phyloP scores from a whole-genome alignment of 108 stramenopile genomes.

The Aurantiochytrium sp. region DNA sequence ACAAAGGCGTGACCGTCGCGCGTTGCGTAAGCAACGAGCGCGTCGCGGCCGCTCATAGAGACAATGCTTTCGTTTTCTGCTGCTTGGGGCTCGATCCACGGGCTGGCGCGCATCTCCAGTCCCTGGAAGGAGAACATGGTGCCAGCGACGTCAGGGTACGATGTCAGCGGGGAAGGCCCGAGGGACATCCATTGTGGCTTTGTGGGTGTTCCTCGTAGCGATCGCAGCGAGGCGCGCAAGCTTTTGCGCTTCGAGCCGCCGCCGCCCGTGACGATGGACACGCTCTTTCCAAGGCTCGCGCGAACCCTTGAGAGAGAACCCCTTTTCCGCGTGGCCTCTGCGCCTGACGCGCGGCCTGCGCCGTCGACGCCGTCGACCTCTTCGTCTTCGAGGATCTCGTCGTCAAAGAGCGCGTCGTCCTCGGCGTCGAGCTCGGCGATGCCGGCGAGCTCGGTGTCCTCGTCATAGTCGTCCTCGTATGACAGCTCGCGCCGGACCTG shows the following conservation, averaged over 20 bases:
- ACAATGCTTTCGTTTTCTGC: not conserved
- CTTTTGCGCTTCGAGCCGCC: not conserved
- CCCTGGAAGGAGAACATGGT: not conserved
- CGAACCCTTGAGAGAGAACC: not conserved
- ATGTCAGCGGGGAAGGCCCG: not conserved
- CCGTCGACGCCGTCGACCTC: not conserved
- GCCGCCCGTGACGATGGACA: not conserved
- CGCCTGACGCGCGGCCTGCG: not conserved
- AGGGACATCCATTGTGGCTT: not conserved
- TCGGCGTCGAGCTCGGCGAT: not conserved
- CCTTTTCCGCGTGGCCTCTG: not conserved
- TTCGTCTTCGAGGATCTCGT: not conserved
- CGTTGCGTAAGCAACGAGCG: not conserved
- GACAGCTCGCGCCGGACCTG: slow-evolving; percentile 8
- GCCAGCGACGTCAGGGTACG: not conserved
- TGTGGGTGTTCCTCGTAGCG: not conserved
- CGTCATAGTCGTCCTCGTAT: slow-evolving; percentile 18
- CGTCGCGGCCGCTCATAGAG: not conserved
- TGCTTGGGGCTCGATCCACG: not conserved
- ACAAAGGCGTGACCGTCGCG: not conserved
- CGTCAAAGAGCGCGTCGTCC: not conserved
- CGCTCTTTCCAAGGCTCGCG: not conserved
- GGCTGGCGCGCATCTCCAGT: not conserved
- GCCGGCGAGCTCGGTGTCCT: not conserved
- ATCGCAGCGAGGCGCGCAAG: not conserved